Evolutionary conservation across 768 basidiomycete species (phyloP), one percentile per base, ranked within the genome.

Genomic region (Phanerochaete carnosa): DNA sequence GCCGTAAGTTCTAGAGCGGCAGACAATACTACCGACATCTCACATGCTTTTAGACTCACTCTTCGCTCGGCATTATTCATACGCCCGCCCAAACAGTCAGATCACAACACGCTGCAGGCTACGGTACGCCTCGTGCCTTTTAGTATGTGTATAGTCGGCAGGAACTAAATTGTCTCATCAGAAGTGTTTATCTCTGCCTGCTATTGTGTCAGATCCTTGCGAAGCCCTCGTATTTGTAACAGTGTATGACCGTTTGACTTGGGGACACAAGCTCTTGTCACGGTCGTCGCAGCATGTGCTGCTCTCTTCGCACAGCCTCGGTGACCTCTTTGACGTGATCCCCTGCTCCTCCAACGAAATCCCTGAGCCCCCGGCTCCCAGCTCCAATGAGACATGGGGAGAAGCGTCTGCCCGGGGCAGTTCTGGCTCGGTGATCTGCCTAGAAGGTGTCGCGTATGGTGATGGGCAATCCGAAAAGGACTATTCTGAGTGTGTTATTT

Each of bases 291-390:
- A 87, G 65, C 89, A 92, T 68, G 81, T 79, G 12, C 69, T 90
- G 7, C 69, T 88, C 16, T 86, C 89, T n/a, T 86, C 86, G 4
- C 88, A 92, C 66, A 89, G 85, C 0, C 80, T 94, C 2, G 80
- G 77, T 22, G 87, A 91, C 62, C 70, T 93, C 13, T 80, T 80
- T 58, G 72, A 77, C 4, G 72, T 73, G 29, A 80, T 94, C 28
- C 83, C 86, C 23, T 93, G 92, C 64, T 68, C 77, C 5, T 86
- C 85, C 2, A 84, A 82, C 35, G 81, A 85, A 43, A 70, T 83
- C 25, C 78, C 80, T 0, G 64, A 69, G 30, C 51, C 29, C 30
- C 30, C 29, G 51, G 5, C 29, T 33, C 8, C 39, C 39, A 43
- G 39, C 39, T 43, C 39, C 39, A n/a, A 23, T 33, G 51, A 13